These are phyloP conservation scores for Calonectria honghensis DNA, from an alignment of 2,329 filamentous ascomycete genomes.

Conservation along the genomic window DNA sequence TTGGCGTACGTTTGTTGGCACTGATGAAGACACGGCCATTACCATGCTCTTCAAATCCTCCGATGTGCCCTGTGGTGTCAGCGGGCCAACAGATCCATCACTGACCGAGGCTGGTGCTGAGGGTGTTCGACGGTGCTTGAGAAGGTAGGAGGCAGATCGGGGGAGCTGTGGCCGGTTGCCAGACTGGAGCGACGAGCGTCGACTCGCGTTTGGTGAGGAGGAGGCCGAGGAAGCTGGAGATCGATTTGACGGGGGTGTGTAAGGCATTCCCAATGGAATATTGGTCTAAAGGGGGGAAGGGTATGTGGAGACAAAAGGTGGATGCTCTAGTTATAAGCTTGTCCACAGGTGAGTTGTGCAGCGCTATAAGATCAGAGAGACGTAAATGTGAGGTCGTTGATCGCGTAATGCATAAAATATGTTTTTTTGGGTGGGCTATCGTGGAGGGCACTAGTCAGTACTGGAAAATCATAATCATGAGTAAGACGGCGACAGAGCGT, in stretches of 20 bases:
- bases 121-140: slow-evolving; percentile 76
- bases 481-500: slow-evolving; percentile 15
- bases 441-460: slow-evolving; percentile 54
- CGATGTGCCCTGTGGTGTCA: slow-evolving; percentile 70
- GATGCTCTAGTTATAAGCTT: slow-evolving; percentile 49
- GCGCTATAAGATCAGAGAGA: slow-evolving; percentile 30
- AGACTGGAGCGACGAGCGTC: slow-evolving; percentile 74
- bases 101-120: slow-evolving; percentile 61
- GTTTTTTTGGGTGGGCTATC: slow-evolving; percentile 41
- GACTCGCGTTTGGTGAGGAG: slow-evolving; percentile 74
- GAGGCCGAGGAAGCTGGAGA: slow-evolving; percentile 77
- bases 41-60: slow-evolving; percentile 68
- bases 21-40: slow-evolving; percentile 64
- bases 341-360: slow-evolving; percentile 43
- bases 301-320: slow-evolving; percentile 47
- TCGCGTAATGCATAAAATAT: slow-evolving; percentile 49
- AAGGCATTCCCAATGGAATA: slow-evolving; percentile 81
- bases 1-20: slow-evolving; percentile 81
- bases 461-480: slow-evolving; percentile 29
- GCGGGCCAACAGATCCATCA: slow-evolving; percentile 59
- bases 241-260: slow-evolving; percentile 85
- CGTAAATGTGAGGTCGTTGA: slow-evolving; percentile 39
- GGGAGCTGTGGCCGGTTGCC: slow-evolving; percentile 73
- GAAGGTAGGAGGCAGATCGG: slow-evolving; percentile 79
- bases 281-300: slow-evolving; percentile 45